Conservation (phyloP, 179 eudicot species). For the Patellifolia procumbens region DNA sequence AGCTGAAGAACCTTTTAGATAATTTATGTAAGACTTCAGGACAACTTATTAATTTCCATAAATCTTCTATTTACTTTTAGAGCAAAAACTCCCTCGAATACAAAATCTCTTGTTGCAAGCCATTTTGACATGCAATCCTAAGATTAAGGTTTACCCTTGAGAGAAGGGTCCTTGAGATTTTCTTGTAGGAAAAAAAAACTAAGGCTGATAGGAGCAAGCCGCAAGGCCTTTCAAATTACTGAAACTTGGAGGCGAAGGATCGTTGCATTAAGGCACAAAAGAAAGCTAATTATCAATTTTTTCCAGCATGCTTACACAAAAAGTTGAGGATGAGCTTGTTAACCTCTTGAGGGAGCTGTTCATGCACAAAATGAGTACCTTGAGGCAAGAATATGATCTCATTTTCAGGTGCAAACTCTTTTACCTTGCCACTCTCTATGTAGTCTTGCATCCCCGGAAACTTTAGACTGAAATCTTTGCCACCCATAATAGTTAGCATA, state of each 20-base stretch:
- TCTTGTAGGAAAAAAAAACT: no score
- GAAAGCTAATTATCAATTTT: neutral
- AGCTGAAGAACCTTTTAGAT: no score
- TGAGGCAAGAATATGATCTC: conserved; percentile 51
- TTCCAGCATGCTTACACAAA: conserved; percentile 25
- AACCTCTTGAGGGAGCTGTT: conserved; percentile 61
- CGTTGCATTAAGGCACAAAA: neutral
- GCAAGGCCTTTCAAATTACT: no score
- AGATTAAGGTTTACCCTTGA: no score
- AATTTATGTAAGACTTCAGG: no score
- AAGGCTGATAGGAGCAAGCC: no score
- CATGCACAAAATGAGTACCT: conserved; percentile 70
- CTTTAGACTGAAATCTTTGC: conserved; percentile 51
- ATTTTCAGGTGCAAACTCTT: conserved; percentile 40
- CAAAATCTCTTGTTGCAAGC: no score
- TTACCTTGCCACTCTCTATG: conserved; percentile 47
- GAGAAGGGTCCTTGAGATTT: no score
- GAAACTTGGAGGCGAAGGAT: neutral
- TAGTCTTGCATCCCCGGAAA: conserved; percentile 58
- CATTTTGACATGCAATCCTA: no score
- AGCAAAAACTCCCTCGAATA: no score
- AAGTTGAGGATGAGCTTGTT: conserved; percentile 45
- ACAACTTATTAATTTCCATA: no score
- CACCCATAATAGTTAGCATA: conserved; percentile 51
- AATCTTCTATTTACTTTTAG: no score